These are phyloP conservation scores for Trematosphaeria pertusa DNA, from an alignment of 2,329 filamentous ascomycete species.

Conservation along the genomic window DNA sequence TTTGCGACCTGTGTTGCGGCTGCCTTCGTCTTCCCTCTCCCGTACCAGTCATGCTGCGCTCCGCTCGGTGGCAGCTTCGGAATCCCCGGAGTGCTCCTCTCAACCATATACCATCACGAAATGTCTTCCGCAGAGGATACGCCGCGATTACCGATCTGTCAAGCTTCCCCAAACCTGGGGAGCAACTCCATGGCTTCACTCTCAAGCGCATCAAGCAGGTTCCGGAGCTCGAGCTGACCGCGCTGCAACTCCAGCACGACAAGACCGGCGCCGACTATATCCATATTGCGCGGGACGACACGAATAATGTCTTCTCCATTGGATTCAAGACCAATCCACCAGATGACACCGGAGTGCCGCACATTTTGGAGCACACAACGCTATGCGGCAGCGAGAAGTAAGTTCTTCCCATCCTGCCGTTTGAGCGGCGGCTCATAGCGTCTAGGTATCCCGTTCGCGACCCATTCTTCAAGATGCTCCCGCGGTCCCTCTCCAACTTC, in stretches of 20 bases:
- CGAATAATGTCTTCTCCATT: slow-evolving; percentile 99
- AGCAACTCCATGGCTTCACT: slow-evolving; percentile 92
- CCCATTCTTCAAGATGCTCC: slow-evolving; percentile 99
- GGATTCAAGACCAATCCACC: slow-evolving; percentile 99
- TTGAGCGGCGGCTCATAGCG: slow-evolving; percentile 14
- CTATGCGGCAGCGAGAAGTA: slow-evolving; percentile 94
- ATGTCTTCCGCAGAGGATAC: slow-evolving; percentile 44
- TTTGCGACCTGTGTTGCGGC: slow-evolving; percentile 11
- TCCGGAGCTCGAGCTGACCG: slow-evolving; percentile 90
- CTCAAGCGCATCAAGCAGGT: slow-evolving; percentile 88
- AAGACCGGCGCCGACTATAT: slow-evolving; percentile 96
- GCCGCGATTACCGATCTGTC: slow-evolving; percentile 78
- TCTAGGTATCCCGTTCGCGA: slow-evolving; percentile 92
- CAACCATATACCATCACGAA: slow-evolving; percentile 18
- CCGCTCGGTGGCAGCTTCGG: slow-evolving; percentile 39
- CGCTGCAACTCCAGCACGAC: slow-evolving; percentile 88
- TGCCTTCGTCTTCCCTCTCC: slow-evolving; percentile 15
- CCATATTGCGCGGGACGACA: slow-evolving; percentile 92
- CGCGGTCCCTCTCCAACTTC: slow-evolving; percentile 96
- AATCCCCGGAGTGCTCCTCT: slow-evolving; percentile 18
- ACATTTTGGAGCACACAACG: slow-evolving; percentile 97
- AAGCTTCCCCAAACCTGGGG: slow-evolving; percentile 78
- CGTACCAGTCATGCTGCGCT: slow-evolving; percentile 45
- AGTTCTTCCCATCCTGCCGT: slow-evolving; percentile 16
- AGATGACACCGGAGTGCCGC: slow-evolving; percentile 93